Base-by-base conservation (phyloP, 2,329 filamentous ascomycete genomes). In the Pseudocercospora macadamiae region DNA sequence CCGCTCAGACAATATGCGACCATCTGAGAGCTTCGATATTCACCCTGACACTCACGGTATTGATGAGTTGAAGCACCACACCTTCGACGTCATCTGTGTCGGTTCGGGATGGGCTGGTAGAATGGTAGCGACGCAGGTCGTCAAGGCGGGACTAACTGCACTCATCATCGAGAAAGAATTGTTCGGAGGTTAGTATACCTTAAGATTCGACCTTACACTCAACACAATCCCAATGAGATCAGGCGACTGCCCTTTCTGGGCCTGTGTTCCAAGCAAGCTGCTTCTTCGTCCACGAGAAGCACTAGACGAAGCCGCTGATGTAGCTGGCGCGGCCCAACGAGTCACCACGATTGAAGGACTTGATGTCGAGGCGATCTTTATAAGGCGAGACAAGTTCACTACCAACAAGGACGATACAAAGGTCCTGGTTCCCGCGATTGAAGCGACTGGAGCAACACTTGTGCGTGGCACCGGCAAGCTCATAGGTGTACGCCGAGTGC, bases 231-330 rank as follows among this genome's bases (percentile, higher is more conserved):
- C 16, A n/a, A 36, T 36, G 32, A 16, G 12, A 36, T 36, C 12
- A 54, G 53, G 53, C n/a, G 53, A 55, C 25, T 55, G 53, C 16
- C 53, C 39, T 23, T 55, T 55, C 53, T 55, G 53, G 53, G 53
- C 53, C 7, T 55, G 53, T 30, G 44, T 55, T 6, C 53, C 53
- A 3, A 30, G 21, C 21, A 55, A 55, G 25, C 30, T 49, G 14
- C 25, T 55, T 18, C 26, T 55, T 6, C 53, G 53, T 21, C 45
- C 53, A 2, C 4, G 16, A 14, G 53, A 55, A 25, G 53, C 53
- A 18, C 28, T 55, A 5, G 4, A 55, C 10, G 32, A 21, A 26
- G 44, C 26, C n/a, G 45, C 30, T 19, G 39, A 23, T 16, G 39
- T 55, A n/a, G 39, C 25, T 23, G 53, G 53, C 7, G 53, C 53